Conservation (phyloP, 345 rosid genomes). For the Abelmoschus esculentus region DNA sequence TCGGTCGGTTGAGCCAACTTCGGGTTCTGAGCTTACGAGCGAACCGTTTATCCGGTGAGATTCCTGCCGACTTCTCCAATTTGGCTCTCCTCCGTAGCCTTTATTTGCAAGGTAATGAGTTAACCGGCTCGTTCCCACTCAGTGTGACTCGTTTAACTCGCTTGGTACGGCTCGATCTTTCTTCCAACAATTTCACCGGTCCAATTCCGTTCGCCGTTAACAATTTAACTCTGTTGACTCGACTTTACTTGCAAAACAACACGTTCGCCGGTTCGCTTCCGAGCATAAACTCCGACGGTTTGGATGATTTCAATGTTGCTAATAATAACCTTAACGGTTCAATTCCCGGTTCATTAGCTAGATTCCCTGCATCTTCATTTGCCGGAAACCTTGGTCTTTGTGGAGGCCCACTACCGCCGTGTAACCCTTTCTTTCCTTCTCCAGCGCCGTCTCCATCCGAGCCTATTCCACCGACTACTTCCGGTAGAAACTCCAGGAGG, state of each 20-base stretch:
- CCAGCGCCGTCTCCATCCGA: not conserved
- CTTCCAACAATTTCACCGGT: too few species aligned
- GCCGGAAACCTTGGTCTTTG: not conserved
- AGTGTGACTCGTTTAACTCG: too few species aligned
- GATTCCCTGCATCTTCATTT: not conserved
- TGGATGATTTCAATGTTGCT: not conserved
- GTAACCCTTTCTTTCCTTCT: not conserved
- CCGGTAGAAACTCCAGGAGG: not conserved
- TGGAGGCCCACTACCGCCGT: not conserved
- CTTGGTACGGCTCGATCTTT: too few species aligned
- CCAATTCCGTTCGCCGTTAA: not conserved
- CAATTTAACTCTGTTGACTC: not conserved
- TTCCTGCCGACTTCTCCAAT: too few species aligned
- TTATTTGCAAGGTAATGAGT: too few species aligned
- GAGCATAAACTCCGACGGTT: not conserved
- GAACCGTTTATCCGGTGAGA: too few species aligned
- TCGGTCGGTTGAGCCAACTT: too few species aligned
- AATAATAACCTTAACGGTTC: not conserved
- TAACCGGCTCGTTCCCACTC: too few species aligned
- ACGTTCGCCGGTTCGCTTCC: not conserved
- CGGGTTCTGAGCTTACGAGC: too few species aligned
- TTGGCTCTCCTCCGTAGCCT: too few species aligned
- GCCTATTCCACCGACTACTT: not conserved
- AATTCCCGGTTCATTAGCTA: not conserved
- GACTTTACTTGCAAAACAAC: not conserved